These are phyloP conservation scores for Pseudohalonectria lignicola DNA, from an alignment of 2,329 filamentous ascomycete genomes.

Conservation along the genomic window DNA sequence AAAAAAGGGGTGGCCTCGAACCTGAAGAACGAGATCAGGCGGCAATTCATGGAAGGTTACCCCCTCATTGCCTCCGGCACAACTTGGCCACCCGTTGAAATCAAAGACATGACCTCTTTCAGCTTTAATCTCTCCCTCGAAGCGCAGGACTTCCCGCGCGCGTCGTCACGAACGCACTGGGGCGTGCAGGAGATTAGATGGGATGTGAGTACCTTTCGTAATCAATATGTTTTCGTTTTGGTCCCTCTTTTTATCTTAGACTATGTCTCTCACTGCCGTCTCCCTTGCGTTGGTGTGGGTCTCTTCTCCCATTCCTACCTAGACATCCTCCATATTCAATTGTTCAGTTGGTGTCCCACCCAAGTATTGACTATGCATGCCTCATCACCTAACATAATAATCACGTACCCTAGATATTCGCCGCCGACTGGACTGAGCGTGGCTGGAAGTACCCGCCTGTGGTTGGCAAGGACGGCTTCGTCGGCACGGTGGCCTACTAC, in stretches of 20 bases:
- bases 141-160: conserved; percentile 16
- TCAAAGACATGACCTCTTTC: conserved; percentile 2
- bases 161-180: conserved; percentile 13
- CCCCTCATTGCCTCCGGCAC: conserved; percentile 3
- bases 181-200: conserved; percentile 16
- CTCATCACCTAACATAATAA: too few relatives aligned
- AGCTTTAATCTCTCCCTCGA: conserved; percentile 13
- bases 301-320: too few relatives aligned
- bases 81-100: background rate
- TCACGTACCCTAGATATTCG: too few relatives aligned
- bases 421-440: conserved; percentile 9
- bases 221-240: too few relatives aligned
- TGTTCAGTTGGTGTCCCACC: too few relatives aligned
- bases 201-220: too few relatives aligned
- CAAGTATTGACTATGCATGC: too few relatives aligned
- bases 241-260: too few relatives aligned
- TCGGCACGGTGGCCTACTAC: conserved; percentile 8
- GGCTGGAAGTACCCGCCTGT: conserved; percentile 16
- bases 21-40: conserved; percentile 7
- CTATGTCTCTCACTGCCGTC: too few relatives aligned
- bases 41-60: conserved; percentile 5
- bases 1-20: conserved; percentile 2
- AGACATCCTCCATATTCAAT: too few relatives aligned
- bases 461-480: conserved; percentile 10
- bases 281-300: too few relatives aligned